A percentile compares a stretch with the other conserved stretches of the same genome.
Conservation (phyloP, 192 early-diverging fungal species). For the Backusella tarrabulga region DNA sequence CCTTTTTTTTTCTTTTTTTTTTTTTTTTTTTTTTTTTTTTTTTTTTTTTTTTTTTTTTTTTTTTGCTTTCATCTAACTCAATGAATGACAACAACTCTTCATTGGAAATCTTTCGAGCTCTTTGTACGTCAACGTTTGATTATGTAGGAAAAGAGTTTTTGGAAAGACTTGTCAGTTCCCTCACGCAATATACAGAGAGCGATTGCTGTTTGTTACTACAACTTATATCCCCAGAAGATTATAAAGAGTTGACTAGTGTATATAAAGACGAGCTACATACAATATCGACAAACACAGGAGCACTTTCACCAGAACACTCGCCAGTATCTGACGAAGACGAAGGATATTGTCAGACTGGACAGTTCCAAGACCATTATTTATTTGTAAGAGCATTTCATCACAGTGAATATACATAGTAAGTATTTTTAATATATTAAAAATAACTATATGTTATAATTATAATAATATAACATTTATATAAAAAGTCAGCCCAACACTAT, state of each 20-base stretch:
- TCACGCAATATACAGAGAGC: not conserved
- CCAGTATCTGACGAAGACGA: not conserved
- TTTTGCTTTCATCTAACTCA: not conserved
- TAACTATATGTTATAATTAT: not conserved
- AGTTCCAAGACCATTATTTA: constrained; percentile 4
- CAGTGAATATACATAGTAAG: not conserved
- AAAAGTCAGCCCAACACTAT: constrained; percentile 6
- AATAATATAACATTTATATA: not conserved
- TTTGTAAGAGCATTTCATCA: constrained; percentile 1
- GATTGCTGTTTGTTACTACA: not conserved
- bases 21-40: not conserved
- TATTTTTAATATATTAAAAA: not conserved
- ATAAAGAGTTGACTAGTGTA: not conserved
- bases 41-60: too few species aligned
- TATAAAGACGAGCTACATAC: not conserved
- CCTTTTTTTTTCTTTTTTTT: not conserved
- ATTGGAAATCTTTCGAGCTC: not conserved
- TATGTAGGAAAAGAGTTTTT: constrained; percentile 11
- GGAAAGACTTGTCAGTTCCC: not conserved
- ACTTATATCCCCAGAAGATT: constrained; percentile 6
- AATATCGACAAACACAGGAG: not conserved
- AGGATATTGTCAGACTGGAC: not conserved
- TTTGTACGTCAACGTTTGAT: constrained; percentile 8
- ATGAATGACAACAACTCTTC: not conserved
- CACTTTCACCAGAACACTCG: constrained; percentile 2